phyloP scores from a whole-genome alignment of 1,139 yeast species.

The Candida buenavistaensis region DNA sequence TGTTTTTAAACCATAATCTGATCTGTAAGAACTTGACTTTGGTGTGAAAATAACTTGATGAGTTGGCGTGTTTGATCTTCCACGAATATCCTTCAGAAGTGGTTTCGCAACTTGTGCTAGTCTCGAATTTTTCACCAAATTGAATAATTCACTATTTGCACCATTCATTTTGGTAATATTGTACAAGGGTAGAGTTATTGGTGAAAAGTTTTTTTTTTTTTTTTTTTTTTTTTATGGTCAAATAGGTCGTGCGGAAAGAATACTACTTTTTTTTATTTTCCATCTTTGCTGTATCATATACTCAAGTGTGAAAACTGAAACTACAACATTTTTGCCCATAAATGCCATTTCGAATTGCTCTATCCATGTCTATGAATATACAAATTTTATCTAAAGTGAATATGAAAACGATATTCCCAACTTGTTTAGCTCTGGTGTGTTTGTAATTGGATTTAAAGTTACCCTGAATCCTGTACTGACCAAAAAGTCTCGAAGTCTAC shows the following conservation, averaged over 20 bases:
- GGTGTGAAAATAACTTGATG: constrained; percentile 49
- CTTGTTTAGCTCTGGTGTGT: constrained; percentile 36
- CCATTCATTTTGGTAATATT: constrained; percentile 5
- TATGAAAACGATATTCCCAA: constrained; percentile 45
- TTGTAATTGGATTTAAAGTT: constrained; percentile 27
- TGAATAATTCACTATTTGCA: constrained; percentile 21
- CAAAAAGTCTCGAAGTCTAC: constrained; percentile 76
- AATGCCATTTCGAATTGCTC: no score
- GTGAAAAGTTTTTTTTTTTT: no score
- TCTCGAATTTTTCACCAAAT: constrained; percentile 43
- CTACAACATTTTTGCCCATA: no score
- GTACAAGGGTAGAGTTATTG: no score
- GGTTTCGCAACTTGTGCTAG: constrained; percentile 51
- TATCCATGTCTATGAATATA: no score
- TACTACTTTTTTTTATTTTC: no score
- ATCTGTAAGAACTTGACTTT: constrained; percentile 41
- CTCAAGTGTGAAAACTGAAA: no score
- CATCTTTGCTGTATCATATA: no score
- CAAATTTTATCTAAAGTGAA: constrained; percentile 20
- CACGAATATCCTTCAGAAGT: constrained; percentile 34
- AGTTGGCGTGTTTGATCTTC: constrained; percentile 34
- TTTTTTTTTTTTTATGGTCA: no score
- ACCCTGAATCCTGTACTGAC: constrained; percentile 73
- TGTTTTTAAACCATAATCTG: constrained; percentile 46
- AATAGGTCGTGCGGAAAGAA: no score